These are phyloP conservation scores for Phytophthora meadii DNA, from an alignment of 352 stramenopile genomes.

Conservation along the genomic window DNA sequence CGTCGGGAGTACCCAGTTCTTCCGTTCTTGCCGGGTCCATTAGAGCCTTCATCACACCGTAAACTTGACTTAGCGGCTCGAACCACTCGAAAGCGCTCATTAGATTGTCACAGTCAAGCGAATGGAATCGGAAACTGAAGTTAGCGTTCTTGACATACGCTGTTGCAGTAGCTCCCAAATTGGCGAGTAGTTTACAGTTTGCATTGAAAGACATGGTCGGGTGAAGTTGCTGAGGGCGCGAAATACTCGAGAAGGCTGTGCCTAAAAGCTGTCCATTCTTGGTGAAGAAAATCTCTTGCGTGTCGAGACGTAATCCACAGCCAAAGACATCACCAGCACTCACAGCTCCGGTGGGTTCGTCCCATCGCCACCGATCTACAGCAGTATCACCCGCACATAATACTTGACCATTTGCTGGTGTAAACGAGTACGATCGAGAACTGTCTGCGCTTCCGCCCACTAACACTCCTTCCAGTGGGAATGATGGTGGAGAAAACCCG, in stretches of 20 bases:
- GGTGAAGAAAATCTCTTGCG: slow-evolving; percentile 86
- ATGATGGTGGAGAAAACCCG: slow-evolving; percentile 71
- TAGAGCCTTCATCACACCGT: slow-evolving; percentile 84
- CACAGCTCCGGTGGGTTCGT: slow-evolving; percentile 53
- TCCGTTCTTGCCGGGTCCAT: slow-evolving; percentile 56
- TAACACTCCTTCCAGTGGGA: slow-evolving; percentile 69
- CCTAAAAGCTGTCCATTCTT: slow-evolving; percentile 85
- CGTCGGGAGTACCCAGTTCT: slow-evolving; percentile 7
- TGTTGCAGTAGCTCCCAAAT: slow-evolving; percentile 60
- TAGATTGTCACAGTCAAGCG: slow-evolving; percentile 84
- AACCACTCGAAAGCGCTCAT: slow-evolving; percentile 91
- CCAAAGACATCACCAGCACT: slow-evolving; percentile 76
- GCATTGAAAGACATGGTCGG: slow-evolving; percentile 81
- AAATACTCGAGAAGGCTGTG: slow-evolving; percentile 82
- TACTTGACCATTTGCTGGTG: slow-evolving; percentile 72
- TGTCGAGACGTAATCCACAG: slow-evolving; percentile 82
- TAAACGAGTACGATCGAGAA: slow-evolving; percentile 72
- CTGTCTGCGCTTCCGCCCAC: slow-evolving; percentile 54
- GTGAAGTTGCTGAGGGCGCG: slow-evolving; percentile 50
- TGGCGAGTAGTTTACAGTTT: slow-evolving; percentile 81
- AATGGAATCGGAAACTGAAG: slow-evolving; percentile 85
- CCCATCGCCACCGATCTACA: slow-evolving; percentile 80
- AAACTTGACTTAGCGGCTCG: slow-evolving; percentile 86
- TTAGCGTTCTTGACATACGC: slow-evolving; percentile 44
- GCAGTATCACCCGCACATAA: slow-evolving; percentile 52